Conservation (phyloP, 768 basidiomycete genomes). For the Psilocybe sp. region DNA sequence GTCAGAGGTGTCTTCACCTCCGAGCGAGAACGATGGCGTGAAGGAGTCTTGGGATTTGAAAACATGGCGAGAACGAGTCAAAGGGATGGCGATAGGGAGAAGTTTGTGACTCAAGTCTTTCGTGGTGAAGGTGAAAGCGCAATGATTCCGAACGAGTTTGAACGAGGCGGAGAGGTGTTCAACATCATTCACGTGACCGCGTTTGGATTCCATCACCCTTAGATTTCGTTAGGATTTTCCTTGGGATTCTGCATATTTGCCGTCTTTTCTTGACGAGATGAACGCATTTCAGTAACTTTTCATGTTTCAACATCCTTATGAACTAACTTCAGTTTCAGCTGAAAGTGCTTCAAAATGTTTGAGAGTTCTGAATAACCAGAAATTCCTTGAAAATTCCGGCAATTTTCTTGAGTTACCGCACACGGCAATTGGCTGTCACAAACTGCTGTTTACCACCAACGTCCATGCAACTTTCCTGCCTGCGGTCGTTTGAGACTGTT, state of each 20-base stretch:
- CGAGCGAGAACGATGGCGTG: conserved; percentile 43
- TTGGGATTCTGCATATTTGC: too few species aligned
- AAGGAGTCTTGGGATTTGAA: conserved; percentile 44
- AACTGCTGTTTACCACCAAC: background rate
- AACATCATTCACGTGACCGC: conserved; percentile 15
- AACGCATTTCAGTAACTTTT: too few species aligned
- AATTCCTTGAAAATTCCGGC: too few species aligned
- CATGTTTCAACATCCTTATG: too few species aligned
- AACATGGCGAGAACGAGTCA: conserved; percentile 9
- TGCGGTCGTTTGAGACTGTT: background rate
- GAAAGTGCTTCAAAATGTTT: too few species aligned
- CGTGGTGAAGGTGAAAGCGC: background rate
- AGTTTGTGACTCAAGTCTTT: background rate
- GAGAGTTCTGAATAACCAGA: too few species aligned
- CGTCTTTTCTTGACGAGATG: too few species aligned
- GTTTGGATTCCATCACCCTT: background rate
- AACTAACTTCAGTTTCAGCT: too few species aligned
- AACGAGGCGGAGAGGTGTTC: conserved; percentile 1
- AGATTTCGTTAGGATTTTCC: background rate
- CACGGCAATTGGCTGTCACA: too few species aligned
- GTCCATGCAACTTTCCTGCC: background rate
- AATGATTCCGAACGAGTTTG: too few species aligned
- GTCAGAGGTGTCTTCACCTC: conserved; percentile 51
- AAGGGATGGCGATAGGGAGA: background rate
- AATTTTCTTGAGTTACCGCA: too few species aligned